Conservation (phyloP, 2,329 filamentous ascomycete genomes). For the Amylocarpus encephaloides region DNA sequence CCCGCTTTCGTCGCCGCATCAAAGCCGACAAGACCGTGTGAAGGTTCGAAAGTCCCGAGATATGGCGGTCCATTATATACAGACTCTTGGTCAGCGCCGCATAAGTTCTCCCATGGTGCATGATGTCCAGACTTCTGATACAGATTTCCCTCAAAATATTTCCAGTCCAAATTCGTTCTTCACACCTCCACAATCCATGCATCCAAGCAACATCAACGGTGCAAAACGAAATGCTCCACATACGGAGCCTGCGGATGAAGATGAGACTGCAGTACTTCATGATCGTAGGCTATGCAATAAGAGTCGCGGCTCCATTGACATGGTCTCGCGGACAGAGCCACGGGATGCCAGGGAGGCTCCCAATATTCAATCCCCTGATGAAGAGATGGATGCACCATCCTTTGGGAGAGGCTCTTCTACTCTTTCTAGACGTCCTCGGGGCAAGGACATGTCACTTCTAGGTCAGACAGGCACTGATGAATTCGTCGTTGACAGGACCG, state of each 20-base stretch:
- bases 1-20: background rate
- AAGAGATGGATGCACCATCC: too few relatives aligned
- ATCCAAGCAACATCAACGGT: background rate
- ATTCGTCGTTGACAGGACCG: background rate
- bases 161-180: background rate
- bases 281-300: too few relatives aligned
- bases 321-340: too few relatives aligned
- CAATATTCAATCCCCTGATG: too few relatives aligned
- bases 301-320: too few relatives aligned
- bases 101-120: background rate
- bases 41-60: constrained; percentile 22
- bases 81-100: background rate
- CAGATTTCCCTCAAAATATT: background rate
- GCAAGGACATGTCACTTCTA: background rate
- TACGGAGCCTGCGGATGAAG: background rate
- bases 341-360: too few relatives aligned
- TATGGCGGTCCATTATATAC: constrained; percentile 14
- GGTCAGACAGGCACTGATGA: background rate
- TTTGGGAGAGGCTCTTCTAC: background rate
- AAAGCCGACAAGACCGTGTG: constrained; percentile 21
- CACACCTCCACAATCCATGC: background rate
- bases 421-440: background rate
- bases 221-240: background rate
- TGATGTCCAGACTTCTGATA: background rate
- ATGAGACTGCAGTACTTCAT: background rate